These are phyloP conservation scores for Tetrahymena elliotti DNA, from an alignment of 73 alveolate species.

Conservation along the genomic window DNA sequence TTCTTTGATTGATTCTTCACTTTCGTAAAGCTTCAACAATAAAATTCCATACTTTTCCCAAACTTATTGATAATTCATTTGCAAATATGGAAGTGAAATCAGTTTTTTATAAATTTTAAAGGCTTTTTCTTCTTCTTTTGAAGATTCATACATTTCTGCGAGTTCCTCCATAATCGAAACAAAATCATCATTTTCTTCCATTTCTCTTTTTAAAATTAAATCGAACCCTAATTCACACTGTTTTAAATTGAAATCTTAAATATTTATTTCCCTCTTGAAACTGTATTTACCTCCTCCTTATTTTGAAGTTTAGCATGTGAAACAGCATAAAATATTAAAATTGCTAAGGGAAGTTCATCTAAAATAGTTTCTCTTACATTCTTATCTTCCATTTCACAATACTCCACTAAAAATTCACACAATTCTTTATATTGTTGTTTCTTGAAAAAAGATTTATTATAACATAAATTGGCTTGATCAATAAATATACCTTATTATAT, in stretches of 20 bases:
- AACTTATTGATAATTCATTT: neutral
- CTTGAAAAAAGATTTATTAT: neutral
- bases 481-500: neutral
- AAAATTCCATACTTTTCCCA: neutral
- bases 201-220: neutral
- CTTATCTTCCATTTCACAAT: neutral
- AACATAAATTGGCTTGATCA: neutral
- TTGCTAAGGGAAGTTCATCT: neutral
- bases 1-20: neutral
- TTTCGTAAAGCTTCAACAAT: neutral
- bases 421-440: neutral
- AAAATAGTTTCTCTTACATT: neutral
- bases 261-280: neutral
- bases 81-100: neutral
- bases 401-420: neutral
- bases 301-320: neutral
- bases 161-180: neutral
- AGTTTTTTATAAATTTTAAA: neutral
- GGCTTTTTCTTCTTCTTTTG: neutral
- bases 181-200: neutral
- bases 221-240: neutral
- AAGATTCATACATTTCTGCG: neutral
- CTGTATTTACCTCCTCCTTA: neutral
- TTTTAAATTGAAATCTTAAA: neutral
- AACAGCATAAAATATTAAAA: neutral